A percentile compares a stretch with the other conserved stretches of the same genome.
phyloP scores from a whole-genome alignment of 2,329 filamentous ascomycete genomes.

The Aspergillus jensenii region DNA sequence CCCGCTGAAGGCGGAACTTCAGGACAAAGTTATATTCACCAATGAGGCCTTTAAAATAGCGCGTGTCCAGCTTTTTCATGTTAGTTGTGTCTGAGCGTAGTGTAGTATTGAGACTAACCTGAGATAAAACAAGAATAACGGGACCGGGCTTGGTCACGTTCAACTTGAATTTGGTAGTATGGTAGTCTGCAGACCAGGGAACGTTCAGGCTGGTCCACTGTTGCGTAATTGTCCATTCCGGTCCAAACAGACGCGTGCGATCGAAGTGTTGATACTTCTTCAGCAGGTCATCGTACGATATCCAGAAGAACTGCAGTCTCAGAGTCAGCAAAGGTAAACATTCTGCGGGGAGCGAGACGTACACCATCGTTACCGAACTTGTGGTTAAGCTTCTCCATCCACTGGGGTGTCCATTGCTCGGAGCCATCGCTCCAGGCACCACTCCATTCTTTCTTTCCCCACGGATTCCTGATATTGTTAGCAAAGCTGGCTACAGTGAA shows the following conservation, averaged over 20 bases:
- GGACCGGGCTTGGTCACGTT: slow-evolving; percentile 53
- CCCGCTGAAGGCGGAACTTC: slow-evolving; percentile 60
- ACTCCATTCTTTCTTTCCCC: slow-evolving; percentile 78
- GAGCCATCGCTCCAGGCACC: slow-evolving; percentile 81
- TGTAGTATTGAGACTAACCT: slow-evolving; percentile 32
- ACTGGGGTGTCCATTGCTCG: slow-evolving; percentile 80
- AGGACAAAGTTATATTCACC: slow-evolving; percentile 59
- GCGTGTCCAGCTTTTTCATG: slow-evolving; percentile 50
- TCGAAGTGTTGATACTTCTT: slow-evolving; percentile 61
- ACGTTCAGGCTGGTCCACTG: slow-evolving; percentile 62
- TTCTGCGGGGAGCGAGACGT: background rate
- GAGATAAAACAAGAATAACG: slow-evolving; percentile 59
- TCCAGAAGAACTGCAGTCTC: slow-evolving; percentile 55
- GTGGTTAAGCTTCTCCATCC: slow-evolving; percentile 70
- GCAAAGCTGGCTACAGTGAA: background rate
- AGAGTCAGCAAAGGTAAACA: background rate
- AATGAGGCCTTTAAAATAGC: slow-evolving; percentile 59
- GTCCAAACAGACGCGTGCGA: slow-evolving; percentile 60
- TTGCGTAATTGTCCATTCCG: slow-evolving; percentile 61
- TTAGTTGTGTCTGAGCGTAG: slow-evolving; percentile 10
- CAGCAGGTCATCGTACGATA: slow-evolving; percentile 59
- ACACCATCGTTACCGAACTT: slow-evolving; percentile 74
- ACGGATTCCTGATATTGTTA: slow-evolving; percentile 64
- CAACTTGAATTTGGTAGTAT: slow-evolving; percentile 60
- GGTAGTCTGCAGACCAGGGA: slow-evolving; percentile 61